A percentile compares a stretch with the other conserved stretches of the same genome.
These are phyloP conservation scores for Pelargonium australe DNA, from an alignment of 441 rosid genomes.

Conservation along the genomic window DNA sequence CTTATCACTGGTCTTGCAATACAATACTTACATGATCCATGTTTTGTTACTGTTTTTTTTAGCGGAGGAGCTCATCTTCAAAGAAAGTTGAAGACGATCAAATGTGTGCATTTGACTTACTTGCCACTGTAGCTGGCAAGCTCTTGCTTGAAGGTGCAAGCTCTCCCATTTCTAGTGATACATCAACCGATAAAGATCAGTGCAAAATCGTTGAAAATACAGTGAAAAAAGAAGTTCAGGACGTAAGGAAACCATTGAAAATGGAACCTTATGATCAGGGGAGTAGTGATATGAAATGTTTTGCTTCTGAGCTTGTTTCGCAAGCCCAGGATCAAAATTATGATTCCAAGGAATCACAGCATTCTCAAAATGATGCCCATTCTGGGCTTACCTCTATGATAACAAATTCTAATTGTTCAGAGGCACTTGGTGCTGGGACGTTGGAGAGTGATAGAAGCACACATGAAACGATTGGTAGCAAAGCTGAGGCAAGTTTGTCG, in stretches of 20 bases:
- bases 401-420: slow-evolving; percentile 38
- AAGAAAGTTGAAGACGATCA: slow-evolving; percentile 30
- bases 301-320: slow-evolving; percentile 26
- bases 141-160: slow-evolving; percentile 32
- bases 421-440: slow-evolving; percentile 29
- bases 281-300: slow-evolving; percentile 15
- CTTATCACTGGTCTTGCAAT: background rate
- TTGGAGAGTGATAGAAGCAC: slow-evolving; percentile 36
- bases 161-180: slow-evolving; percentile 23
- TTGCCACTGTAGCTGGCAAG: slow-evolving; percentile 65
- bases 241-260: slow-evolving; percentile 29
- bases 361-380: slow-evolving; percentile 32
- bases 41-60: background rate
- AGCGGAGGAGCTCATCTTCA: slow-evolving; percentile 37
- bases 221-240: slow-evolving; percentile 29
- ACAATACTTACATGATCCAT: background rate
- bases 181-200: slow-evolving; percentile 27
- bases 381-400: slow-evolving; percentile 39
- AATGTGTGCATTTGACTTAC: slow-evolving; percentile 45
- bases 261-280: slow-evolving; percentile 29
- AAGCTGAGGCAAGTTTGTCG: slow-evolving; percentile 29
- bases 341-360: slow-evolving; percentile 30
- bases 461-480: slow-evolving; percentile 38
- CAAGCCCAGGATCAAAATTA: slow-evolving; percentile 26
- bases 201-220: slow-evolving; percentile 24